phyloP scores from a whole-genome alignment of 1,284 basidiomycete species.

The Ceratobasidium sp. region DNA sequence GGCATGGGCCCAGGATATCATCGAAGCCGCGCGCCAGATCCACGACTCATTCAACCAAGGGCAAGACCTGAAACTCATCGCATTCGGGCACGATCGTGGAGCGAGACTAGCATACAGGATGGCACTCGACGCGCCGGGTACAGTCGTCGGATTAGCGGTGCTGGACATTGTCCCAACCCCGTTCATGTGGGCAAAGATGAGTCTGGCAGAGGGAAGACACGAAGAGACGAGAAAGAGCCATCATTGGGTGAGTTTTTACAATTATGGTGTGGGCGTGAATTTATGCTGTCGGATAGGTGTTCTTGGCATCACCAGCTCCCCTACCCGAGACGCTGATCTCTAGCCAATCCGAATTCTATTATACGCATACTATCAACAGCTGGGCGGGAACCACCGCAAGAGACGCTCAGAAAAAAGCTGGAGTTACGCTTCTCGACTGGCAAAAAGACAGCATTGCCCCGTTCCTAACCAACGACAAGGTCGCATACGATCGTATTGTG shows the following conservation, averaged over 20 bases:
- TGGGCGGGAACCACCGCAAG: slow-evolving; percentile 50
- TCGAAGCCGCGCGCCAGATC: slow-evolving; percentile 50
- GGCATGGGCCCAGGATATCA: slow-evolving; percentile 52
- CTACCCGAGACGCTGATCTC: slow-evolving; percentile 53
- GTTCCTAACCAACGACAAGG: slow-evolving; percentile 48
- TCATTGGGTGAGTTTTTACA: slow-evolving; percentile 51
- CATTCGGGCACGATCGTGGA: slow-evolving; percentile 54
- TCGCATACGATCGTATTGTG: slow-evolving; percentile 48
- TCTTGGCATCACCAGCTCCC: slow-evolving; percentile 53
- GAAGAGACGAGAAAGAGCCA: slow-evolving; percentile 51
- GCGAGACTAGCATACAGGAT: slow-evolving; percentile 53
- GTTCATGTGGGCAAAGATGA: slow-evolving; percentile 53
- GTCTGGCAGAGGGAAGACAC: slow-evolving; percentile 49
- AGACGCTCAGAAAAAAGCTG: slow-evolving; percentile 22
- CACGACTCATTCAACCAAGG: slow-evolving; percentile 20
- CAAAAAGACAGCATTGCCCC: slow-evolving; percentile 51
- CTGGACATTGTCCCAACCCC: slow-evolving; percentile 54
- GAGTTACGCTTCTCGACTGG: slow-evolving; percentile 45
- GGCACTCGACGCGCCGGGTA: slow-evolving; percentile 51
- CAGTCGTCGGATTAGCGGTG: slow-evolving; percentile 51
- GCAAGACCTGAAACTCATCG: slow-evolving; percentile 48
- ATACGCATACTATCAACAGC: slow-evolving; percentile 48
- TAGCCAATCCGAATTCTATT: slow-evolving; percentile 51
- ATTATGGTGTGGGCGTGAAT: background rate
- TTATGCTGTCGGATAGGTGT: slow-evolving; percentile 49